Base-by-base conservation (phyloP, 2,329 filamentous ascomycete genomes). In the Daldinia eschscholtzii region DNA sequence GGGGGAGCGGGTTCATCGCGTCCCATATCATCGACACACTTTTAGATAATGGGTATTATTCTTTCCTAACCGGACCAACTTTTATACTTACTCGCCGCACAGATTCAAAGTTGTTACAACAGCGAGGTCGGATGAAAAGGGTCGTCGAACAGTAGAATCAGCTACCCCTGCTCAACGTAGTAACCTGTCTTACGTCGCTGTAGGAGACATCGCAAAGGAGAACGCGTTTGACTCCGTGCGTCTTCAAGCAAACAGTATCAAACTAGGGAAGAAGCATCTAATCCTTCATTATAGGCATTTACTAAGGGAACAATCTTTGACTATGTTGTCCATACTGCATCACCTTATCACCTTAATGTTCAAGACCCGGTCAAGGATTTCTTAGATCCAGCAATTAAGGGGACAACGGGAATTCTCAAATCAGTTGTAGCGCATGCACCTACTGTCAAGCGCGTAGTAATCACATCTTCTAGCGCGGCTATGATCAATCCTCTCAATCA, bases 281-380 rank as follows among this genome's bases (percentile, higher is more conserved):
- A 61, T 15, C 2, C 10, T 39, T 18, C 4, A 20, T 42, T 48
- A 1, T 20, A 82, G 75, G 80, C 79, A 7, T 76, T 85, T n/a
- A 73, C 79, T 68, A 78, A 80, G 1, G 72, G 81, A 1, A 79
- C 80, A 0, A 87, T 89, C 0, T 92, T 95, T 70, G 90, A 93
- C 74, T 89, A 87, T 52, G 91, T 95, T 56, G 84, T 93, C 58
- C 91, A 93, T 78, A 93, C 91, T 5, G 91, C 92, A 1, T 90
- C 87, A 0, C 92, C 93, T 0, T 94, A 92, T 81, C 90, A 92
- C 74, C 87, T 89, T 77, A 88, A 89, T 56, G 85, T 90, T 53
- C 85, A 87, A 2, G 82, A 84, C 64, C 80, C 80, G 4, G 75
- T 80, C 9, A 79, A 76, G 18, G 84, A 86, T 48, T 80, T 89